A percentile compares a stretch with the other conserved stretches of the same genome.
phyloP scores from a whole-genome alignment of 768 basidiomycete species.

The Daedalea quercina region DNA sequence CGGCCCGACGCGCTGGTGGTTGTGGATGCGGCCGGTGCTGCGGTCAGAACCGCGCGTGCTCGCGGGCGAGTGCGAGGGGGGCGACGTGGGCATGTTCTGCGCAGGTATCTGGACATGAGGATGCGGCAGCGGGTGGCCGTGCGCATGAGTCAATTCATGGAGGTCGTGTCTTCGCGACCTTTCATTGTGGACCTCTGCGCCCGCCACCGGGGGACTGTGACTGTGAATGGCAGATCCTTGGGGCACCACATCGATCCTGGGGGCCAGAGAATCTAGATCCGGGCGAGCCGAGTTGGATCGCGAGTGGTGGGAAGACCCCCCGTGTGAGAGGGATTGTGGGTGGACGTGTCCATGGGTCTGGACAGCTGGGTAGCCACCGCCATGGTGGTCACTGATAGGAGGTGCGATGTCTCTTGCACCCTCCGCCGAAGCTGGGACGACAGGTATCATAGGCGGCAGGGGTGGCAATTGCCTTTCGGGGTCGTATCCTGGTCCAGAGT shows the following conservation, averaged over 20 bases:
- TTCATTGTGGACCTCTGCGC: slow-evolving; percentile 23
- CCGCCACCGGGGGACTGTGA: slow-evolving; percentile 16
- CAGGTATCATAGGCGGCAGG: slow-evolving; percentile 20
- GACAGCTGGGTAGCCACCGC: slow-evolving; percentile 9
- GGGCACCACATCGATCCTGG: slow-evolving; percentile 12
- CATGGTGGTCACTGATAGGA: slow-evolving; percentile 15
- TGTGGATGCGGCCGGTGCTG: slow-evolving; percentile 41
- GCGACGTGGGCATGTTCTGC: slow-evolving; percentile 24
- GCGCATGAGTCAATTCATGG: slow-evolving; percentile 33
- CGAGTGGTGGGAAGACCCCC: slow-evolving; percentile 45
- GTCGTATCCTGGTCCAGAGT: slow-evolving; percentile 21
- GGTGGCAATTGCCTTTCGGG: slow-evolving; percentile 18
- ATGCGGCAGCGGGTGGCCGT: slow-evolving; percentile 21
- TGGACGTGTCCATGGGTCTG: slow-evolving; percentile 30
- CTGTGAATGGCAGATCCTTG: slow-evolving; percentile 27
- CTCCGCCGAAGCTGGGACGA: slow-evolving; percentile 14
- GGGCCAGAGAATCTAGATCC: slow-evolving; percentile 14
- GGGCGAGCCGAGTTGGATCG: slow-evolving; percentile 31
- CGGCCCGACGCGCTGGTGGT: slow-evolving; percentile 63
- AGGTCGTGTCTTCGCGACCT: slow-evolving; percentile 43
- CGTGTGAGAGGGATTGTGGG: slow-evolving; percentile 39
- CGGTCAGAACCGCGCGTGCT: slow-evolving; percentile 6
- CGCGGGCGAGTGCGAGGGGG: slow-evolving; percentile 21
- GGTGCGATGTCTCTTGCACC: slow-evolving; percentile 11
- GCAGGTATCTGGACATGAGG: slow-evolving; percentile 24